Percentiles rank a stretch among this genome's conserved stretches.
phyloP scores from a whole-genome alignment of 1,284 basidiomycete genomes.

The Sporisorium scitamineum region DNA sequence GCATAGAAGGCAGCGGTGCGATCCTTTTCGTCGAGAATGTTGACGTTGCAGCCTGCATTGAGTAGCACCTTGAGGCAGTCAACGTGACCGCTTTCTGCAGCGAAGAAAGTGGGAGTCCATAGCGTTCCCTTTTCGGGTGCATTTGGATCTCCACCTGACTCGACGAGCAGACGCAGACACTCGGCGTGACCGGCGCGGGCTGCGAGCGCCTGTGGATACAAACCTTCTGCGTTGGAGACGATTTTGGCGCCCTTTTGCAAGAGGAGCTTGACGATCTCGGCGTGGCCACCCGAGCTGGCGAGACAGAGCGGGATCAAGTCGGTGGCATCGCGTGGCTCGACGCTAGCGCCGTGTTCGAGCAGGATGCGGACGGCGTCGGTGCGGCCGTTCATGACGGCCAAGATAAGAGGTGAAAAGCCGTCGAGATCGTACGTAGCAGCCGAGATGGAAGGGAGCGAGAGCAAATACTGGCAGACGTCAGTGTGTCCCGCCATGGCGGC shows the following conservation, averaged over 20 bases:
- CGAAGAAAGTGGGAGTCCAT: slow-evolving; percentile 98
- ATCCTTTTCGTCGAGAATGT: slow-evolving; percentile 84
- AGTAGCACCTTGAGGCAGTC: slow-evolving; percentile 83
- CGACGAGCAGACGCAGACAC: slow-evolving; percentile 83
- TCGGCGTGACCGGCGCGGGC: slow-evolving; percentile 92
- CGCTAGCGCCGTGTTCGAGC: slow-evolving; percentile 59
- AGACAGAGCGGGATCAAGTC: slow-evolving; percentile 90
- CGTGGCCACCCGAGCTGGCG: slow-evolving; percentile 89
- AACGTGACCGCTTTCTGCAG: slow-evolving; percentile 86
- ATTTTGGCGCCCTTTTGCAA: slow-evolving; percentile 82
- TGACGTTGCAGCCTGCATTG: slow-evolving; percentile 80
- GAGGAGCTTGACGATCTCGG: slow-evolving; percentile 83
- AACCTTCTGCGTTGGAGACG: slow-evolving; percentile 89
- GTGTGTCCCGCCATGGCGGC: slow-evolving; percentile 92
- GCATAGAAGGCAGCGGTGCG: slow-evolving; percentile 92
- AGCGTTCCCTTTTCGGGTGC: slow-evolving; percentile 91
- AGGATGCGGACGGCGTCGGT: slow-evolving; percentile 76
- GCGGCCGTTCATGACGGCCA: slow-evolving; percentile 88
- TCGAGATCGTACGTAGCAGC: slow-evolving; percentile 78
- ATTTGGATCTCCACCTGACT: slow-evolving; percentile 71
- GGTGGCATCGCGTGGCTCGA: slow-evolving; percentile 55
- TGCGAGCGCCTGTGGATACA: slow-evolving; percentile 97
- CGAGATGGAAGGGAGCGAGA: slow-evolving; percentile 77
- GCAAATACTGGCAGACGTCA: slow-evolving; percentile 80
- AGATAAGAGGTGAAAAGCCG: slow-evolving; percentile 91